Base-by-base conservation (phyloP, 805 yeast species). In the Wickerhamomyces hampshirensis region DNA sequence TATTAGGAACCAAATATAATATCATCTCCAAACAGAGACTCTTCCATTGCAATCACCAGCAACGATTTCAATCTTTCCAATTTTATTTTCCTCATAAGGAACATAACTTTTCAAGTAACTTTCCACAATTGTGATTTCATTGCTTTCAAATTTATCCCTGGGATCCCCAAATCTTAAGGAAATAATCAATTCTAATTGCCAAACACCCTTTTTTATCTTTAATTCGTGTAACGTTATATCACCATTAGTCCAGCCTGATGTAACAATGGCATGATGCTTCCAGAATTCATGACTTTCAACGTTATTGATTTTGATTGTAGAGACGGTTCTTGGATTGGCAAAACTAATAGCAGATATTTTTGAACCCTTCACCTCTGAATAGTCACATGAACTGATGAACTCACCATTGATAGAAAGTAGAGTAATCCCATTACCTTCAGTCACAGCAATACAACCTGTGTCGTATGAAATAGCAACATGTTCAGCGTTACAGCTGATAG, bases 391-490 rank as follows among this genome's bases (percentile, higher is more conserved):
- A 12, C 60, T 31, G 7, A 74, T 61, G 4, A 53, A 30, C 6
- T 67, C 66, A 1, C 85, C 86, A 50, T 81, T 80, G 14, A 80
- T 52, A 8, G 76, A 77, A 48, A 56, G 72, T 0, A 80, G 28
- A 3, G 46, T 44, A 13, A 77, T 38, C 0, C 14, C 9, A 24
- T 35, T 27, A 38, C 56, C 35, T 34, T 46, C 28, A 50, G 59
- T 10, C 0, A 67, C 49, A 3, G 72, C 71, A 30, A 82, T 66
- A 30, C 64, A 60, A 0, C 87, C 89, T 1, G 75, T 59, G 31
- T 71, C 75, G 46, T 71, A 67, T 0, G 82, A 74, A 17, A 80
- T 66, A 3, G 74, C 63, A 4, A 68, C 54, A 12, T 63, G 53
- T 3, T 43, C 43, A 14, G 54, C 61, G 5, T 39, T 46, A 5